phyloP scores from a whole-genome alignment of 2,329 filamentous ascomycete species.

The Claviceps cyperi region DNA sequence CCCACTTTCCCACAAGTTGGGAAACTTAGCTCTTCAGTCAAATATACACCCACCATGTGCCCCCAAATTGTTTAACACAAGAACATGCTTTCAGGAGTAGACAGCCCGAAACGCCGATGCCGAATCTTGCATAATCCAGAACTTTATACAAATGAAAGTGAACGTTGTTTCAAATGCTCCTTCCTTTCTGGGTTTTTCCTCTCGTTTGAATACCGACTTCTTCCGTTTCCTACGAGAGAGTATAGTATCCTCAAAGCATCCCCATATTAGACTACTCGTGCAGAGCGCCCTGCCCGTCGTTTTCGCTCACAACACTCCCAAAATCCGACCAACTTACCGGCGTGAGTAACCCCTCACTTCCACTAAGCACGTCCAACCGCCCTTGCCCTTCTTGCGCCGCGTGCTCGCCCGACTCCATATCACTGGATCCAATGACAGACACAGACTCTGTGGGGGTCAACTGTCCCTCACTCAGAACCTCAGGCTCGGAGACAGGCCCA shows the following conservation, averaged over 20 bases:
- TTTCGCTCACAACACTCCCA: constrained; percentile 46
- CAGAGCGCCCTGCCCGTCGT: constrained; percentile 20
- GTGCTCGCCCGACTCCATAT: constrained; percentile 23
- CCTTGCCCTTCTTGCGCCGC: constrained; percentile 26
- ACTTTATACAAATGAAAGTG: not conserved
- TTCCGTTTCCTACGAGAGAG: too few species aligned
- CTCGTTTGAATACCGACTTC: too few species aligned
- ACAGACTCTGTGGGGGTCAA: constrained; percentile 45
- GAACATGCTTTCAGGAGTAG: too few species aligned
- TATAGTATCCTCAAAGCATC: too few species aligned
- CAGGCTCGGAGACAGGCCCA: constrained; percentile 34
- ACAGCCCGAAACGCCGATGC: not conserved
- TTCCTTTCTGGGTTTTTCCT: too few species aligned
- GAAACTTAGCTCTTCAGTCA: too few species aligned
- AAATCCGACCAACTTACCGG: constrained; percentile 52
- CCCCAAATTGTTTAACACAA: too few species aligned
- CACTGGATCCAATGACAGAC: constrained; percentile 37
- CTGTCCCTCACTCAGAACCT: constrained; percentile 36
- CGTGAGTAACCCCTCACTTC: constrained; percentile 43
- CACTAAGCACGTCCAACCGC: constrained; percentile 42
- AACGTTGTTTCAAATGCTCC: too few species aligned
- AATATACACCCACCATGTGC: too few species aligned
- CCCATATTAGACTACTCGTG: not conserved
- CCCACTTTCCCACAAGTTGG: too few species aligned
- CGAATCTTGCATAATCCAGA: not conserved